Percentiles rank a stretch among this genome's conserved stretches.
These are phyloP conservation scores for Leishmania tropica DNA, from an alignment of 208 protist species.

Conservation along the genomic window DNA sequence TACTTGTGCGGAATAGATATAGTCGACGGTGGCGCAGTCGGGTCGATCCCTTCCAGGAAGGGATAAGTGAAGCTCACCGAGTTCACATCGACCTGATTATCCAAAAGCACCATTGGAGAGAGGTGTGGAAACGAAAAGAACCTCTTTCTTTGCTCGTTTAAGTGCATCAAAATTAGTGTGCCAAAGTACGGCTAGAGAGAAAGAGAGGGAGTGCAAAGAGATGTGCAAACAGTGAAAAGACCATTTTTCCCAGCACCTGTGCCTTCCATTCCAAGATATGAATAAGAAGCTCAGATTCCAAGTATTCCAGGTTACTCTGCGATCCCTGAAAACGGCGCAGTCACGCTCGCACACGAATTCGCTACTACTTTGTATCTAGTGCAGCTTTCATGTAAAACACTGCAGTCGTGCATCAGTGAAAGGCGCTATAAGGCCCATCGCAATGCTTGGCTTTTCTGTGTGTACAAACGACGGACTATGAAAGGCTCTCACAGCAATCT, in stretches of 20 bases:
- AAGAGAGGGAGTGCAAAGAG: not conserved
- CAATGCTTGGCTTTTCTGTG: not conserved
- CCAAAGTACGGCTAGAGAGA: not conserved
- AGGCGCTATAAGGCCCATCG: not conserved
- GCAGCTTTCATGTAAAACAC: not conserved
- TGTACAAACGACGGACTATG: not conserved
- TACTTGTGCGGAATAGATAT: slow-evolving; percentile 80
- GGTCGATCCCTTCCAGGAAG: slow-evolving; percentile 77
- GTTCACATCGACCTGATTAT: slow-evolving; percentile 26
- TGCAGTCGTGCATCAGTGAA: not conserved
- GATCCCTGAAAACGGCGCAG: not conserved
- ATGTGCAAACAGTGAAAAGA: not conserved
- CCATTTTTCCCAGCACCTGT: not conserved
- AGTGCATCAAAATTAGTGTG: not conserved
- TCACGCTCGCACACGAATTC: not conserved
- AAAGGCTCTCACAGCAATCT: not conserved
- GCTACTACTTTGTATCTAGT: not conserved
- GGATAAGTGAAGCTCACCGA: slow-evolving; percentile 69
- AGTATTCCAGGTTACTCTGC: not conserved
- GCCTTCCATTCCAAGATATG: not conserved
- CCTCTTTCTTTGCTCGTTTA: not conserved
- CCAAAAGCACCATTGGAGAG: not conserved
- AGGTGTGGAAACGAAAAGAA: not conserved
- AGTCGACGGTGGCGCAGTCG: slow-evolving; percentile 50
- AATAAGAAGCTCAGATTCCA: not conserved